Base-by-base conservation (phyloP, 78 protist species). In the Cavenderia fasciculata region DNA sequence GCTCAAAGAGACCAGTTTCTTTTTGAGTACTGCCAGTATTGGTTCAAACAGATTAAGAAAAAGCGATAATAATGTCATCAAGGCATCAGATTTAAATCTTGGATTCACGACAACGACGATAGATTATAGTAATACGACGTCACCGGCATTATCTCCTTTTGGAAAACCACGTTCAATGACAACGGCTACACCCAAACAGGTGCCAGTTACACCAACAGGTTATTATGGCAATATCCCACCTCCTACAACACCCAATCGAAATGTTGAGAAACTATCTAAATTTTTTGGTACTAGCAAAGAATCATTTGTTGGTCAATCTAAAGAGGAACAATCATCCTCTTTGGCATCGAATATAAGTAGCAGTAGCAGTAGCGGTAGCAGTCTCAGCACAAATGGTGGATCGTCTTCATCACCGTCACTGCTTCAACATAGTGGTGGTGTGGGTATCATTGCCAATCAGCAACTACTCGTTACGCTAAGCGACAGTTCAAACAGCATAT, bases 1-100 rank as follows among this genome's bases (percentile, higher is more conserved):
- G 0, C 5, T 47, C 2, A 43, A 47, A 2, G 78, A 82, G 14
- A 76, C 90, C 14, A 68, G 31, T 31, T 65, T 82, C 68, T 82
- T 82, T 56, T 57, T 82, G 19, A 82, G 90, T 44, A 57, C 90
- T 18, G 59, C 90, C 19, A 52, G 76, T 23, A 82, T 82, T 43
- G 90, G 90, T 40, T 31, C 73, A 1, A 82, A 82, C 33, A 29
- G 90, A 27, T 21, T 82, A 23, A 54, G 56, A 33, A 82, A 49
- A 16, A 49, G n/a, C 2, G 72, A 63, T 18, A 31, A 43, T 5
- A 57, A 29, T 36, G 38, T 63, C 44, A 7, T 34, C 21, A 63
- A 63, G 47, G 14, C 72, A n/a, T n/a, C n/a, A n/a, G n/a, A n/a
- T n/a, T n/a, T n/a, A n/a, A n/a, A n/a, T n/a, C n/a, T n/a, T n/a